Evolutionary conservation across 768 basidiomycete genomes (phyloP).

Genomic region (Boletus tomentosulus): DNA sequence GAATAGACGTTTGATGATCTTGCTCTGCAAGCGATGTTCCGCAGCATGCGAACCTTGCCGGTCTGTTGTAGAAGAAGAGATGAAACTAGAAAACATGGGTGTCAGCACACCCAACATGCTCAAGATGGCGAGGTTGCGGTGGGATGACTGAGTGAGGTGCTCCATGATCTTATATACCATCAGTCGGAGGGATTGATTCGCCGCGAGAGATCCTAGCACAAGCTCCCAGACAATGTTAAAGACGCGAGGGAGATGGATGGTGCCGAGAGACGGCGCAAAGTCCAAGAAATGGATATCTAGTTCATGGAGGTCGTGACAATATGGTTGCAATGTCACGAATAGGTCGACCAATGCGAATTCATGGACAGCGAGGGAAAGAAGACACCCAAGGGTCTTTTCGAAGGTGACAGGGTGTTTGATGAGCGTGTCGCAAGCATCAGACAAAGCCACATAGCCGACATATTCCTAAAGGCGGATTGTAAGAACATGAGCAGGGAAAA

Average conservation of each 20-base stretch:
- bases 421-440: conserved; percentile 54
- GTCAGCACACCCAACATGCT: conserved; percentile 54
- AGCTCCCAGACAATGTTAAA: conserved; percentile 57
- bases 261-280: conserved; percentile 37
- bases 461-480: conserved; percentile 14
- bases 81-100: conserved; percentile 39
- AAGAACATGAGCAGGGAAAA: conserved; percentile 27
- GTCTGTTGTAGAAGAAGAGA: conserved; percentile 20
- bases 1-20: conserved; percentile 61
- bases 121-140: conserved; percentile 67
- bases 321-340: conserved; percentile 44
- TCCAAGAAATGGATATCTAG: conserved; percentile 41
- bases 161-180: conserved; percentile 61
- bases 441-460: conserved; percentile 65
- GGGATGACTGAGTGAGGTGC: conserved; percentile 52
- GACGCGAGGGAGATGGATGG: conserved; percentile 57
- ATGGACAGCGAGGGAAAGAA: conserved; percentile 63
- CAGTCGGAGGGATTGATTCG: conserved; percentile 44
- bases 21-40: conserved; percentile 55
- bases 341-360: conserved; percentile 56
- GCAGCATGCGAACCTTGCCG: conserved; percentile 9
- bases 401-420: conserved; percentile 43
- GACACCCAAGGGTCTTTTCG: conserved; percentile 58
- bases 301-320: conserved; percentile 37
- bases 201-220: conserved; percentile 33